Percentiles rank a stretch among this genome's conserved stretches.
Conservation (phyloP, 2,329 filamentous ascomycete species). For the Aspergillus ochraceoroseus region DNA sequence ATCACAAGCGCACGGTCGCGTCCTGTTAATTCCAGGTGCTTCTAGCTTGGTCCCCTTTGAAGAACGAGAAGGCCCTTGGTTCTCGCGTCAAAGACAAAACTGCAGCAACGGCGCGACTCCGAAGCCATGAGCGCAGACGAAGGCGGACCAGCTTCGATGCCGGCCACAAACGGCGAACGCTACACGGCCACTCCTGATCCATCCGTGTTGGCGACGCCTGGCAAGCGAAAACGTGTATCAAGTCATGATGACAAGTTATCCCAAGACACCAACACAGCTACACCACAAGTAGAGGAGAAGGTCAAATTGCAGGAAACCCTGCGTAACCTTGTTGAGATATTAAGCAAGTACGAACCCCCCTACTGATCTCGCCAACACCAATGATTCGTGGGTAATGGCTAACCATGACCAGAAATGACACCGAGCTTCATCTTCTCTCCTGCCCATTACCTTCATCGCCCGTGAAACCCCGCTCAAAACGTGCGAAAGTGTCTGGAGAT, state of each 20-base stretch:
- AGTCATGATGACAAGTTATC: conserved; percentile 30
- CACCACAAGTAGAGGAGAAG: conserved; percentile 28
- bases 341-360: conserved; percentile 27
- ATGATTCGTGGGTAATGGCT: conserved; percentile 15
- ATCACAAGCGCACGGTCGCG: conserved; percentile 14
- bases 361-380: not conserved
- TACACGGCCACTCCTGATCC: conserved; percentile 29
- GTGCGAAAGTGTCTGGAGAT: conserved; percentile 39
- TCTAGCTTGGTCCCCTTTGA: not conserved
- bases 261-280: conserved; percentile 24
- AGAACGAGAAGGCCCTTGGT: conserved; percentile 8
- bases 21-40: conserved; percentile 8
- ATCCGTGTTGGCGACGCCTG: conserved; percentile 32
- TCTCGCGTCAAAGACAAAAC: conserved; percentile 20
- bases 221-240: conserved; percentile 42
- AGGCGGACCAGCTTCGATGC: conserved; percentile 29
- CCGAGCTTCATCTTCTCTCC: conserved; percentile 43
- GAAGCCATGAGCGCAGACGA: conserved; percentile 39
- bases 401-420: conserved; percentile 37
- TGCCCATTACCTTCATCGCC: conserved; percentile 36
- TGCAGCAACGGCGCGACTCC: conserved; percentile 24
- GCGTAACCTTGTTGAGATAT: conserved; percentile 34
- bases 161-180: conserved; percentile 35
- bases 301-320: conserved; percentile 34
- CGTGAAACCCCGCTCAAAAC: conserved; percentile 42